phyloP scores from a whole-genome alignment of 2,329 filamentous ascomycete genomes.

The Apiospora saccharicola region DNA sequence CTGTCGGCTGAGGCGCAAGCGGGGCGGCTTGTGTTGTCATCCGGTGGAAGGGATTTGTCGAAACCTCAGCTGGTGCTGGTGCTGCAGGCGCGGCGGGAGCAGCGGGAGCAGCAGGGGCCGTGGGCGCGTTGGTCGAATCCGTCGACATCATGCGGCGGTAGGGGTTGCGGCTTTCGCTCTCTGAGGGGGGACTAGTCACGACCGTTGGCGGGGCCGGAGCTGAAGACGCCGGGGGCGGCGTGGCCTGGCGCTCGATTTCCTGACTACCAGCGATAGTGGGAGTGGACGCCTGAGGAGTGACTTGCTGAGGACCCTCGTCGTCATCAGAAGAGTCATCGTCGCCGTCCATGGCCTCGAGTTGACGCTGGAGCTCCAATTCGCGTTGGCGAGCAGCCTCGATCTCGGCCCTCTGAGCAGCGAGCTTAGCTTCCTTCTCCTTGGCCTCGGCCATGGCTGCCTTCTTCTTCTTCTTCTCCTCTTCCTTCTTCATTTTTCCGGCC shows the following conservation, averaged over 20 bases:
- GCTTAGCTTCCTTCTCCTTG: conserved; percentile 85
- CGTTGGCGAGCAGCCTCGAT: conserved; percentile 90
- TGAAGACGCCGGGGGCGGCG: conserved; percentile 57
- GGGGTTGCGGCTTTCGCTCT: conserved; percentile 88
- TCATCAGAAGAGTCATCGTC: conserved; percentile 83
- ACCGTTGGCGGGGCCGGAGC: conserved; percentile 59
- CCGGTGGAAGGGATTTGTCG: conserved; percentile 97
- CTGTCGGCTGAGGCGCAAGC: conserved; percentile 55
- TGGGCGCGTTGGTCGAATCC: conserved; percentile 53
- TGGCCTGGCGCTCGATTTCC: conserved; percentile 53
- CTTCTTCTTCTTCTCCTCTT: conserved; percentile 92
- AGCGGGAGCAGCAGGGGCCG: conserved; percentile 53
- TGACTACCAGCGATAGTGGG: conserved; percentile 62
- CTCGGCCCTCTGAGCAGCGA: conserved; percentile 87
- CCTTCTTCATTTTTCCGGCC: conserved; percentile 92
- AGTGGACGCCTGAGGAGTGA: conserved; percentile 68
- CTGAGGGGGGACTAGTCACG: conserved; percentile 62
- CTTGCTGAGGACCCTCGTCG: conserved; percentile 78
- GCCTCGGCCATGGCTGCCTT: conserved; percentile 87
- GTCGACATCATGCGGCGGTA: conserved; percentile 88
- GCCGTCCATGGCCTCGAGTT: conserved; percentile 79
- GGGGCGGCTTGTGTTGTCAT: conserved; percentile 68
- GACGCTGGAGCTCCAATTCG: conserved; percentile 86
- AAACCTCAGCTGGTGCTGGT: conserved; percentile 58
- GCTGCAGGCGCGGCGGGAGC: conserved; percentile 45